These are phyloP conservation scores for Dioszegia hungarica DNA, from an alignment of 768 basidiomycete genomes.

Conservation along the genomic window DNA sequence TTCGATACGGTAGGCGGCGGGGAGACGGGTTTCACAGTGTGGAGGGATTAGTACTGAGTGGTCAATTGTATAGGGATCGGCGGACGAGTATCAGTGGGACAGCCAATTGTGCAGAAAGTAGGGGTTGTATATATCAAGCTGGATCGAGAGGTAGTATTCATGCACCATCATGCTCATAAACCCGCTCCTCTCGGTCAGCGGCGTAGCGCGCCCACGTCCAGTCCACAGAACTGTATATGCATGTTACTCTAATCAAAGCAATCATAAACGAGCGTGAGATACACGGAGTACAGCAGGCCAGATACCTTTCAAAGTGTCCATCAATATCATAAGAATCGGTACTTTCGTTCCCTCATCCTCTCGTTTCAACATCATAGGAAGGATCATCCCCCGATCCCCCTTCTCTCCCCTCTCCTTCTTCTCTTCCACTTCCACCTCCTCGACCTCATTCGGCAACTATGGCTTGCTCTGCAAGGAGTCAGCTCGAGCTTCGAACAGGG, in stretches of 20 bases:
- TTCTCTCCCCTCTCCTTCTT: too few relatives aligned
- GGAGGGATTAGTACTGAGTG: conserved; percentile 28
- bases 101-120: background rate
- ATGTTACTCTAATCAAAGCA: too few relatives aligned
- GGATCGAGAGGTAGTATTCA: too few relatives aligned
- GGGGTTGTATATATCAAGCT: too few relatives aligned
- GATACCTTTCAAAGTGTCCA: conserved; percentile 2
- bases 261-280: too few relatives aligned
- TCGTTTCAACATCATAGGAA: background rate
- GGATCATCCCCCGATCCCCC: background rate
- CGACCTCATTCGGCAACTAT: conserved; percentile 1
- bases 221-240: too few relatives aligned
- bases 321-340: background rate
- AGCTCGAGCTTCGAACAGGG: background rate
- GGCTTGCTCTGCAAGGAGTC: conserved; percentile 20
- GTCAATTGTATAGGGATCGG: background rate
- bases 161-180: too few relatives aligned
- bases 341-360: background rate
- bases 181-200: too few relatives aligned
- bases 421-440: background rate
- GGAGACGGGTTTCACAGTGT: conserved; percentile 22
- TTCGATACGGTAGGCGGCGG: conserved; percentile 20
- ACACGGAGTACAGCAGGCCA: background rate
- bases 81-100: background rate
- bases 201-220: too few relatives aligned